Percentiles rank a stretch among this genome's conserved stretches.
phyloP scores from a whole-genome alignment of 2,329 filamentous ascomycete species.

The Ceratocystis eucalypticola region DNA sequence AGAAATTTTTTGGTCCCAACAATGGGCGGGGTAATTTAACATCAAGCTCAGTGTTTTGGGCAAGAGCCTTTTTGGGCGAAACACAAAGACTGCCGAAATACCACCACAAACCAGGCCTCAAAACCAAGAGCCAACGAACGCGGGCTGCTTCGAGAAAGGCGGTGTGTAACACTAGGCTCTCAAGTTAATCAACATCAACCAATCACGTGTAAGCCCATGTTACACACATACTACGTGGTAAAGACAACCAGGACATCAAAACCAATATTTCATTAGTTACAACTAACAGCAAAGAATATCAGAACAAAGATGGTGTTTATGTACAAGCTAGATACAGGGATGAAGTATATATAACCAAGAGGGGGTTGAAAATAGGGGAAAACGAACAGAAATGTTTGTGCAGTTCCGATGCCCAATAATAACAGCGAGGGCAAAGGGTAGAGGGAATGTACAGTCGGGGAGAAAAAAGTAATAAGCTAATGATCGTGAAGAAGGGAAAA shows the following conservation, averaged over 20 bases:
- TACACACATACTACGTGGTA: not conserved
- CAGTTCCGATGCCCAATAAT: not conserved
- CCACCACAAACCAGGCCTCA: too few species aligned
- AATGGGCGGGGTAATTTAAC: too few species aligned
- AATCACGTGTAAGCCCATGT: not conserved
- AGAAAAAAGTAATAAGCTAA: not conserved
- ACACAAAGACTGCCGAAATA: too few species aligned
- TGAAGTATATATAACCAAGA: not conserved
- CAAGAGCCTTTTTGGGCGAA: too few species aligned
- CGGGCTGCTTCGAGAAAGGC: not conserved
- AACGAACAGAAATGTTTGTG: slow-evolving; percentile 5
- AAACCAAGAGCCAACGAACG: too few species aligned
- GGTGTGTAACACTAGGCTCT: not conserved
- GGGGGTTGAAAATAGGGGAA: not conserved
- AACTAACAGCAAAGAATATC: not conserved
- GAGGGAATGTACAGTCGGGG: not conserved
- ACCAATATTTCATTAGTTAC: not conserved
- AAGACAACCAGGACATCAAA: not conserved
- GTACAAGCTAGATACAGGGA: slow-evolving; percentile 8
- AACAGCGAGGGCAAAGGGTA: not conserved
- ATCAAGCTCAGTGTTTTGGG: too few species aligned
- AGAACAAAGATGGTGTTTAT: not conserved
- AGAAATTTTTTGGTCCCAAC: too few species aligned
- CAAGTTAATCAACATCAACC: not conserved
- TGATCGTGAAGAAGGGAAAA: not conserved